phyloP scores from a whole-genome alignment of 768 basidiomycete genomes.

The Leucocoprinus sp. region DNA sequence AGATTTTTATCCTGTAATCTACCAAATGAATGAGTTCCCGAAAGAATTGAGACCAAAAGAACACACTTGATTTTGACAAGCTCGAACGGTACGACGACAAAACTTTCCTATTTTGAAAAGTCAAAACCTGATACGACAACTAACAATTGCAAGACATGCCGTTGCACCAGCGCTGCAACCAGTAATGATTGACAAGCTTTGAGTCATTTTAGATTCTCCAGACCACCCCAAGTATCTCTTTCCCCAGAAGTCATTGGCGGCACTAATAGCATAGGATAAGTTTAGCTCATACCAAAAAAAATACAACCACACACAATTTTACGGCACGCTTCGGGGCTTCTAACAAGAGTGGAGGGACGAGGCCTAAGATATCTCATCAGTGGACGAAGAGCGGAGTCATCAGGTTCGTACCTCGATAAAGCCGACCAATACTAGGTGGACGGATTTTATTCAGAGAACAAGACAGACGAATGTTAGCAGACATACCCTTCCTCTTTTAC shows the following conservation, averaged over 20 bases:
- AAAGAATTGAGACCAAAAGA: neutral
- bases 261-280: slow-evolving; percentile 21
- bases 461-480: slow-evolving; percentile 7
- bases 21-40: neutral
- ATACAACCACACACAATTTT: slow-evolving; percentile 60
- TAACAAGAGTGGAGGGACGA: slow-evolving; percentile 90
- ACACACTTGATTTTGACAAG: slow-evolving; percentile 79
- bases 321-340: slow-evolving; percentile 98
- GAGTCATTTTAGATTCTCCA: slow-evolving; percentile 82
- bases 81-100: slow-evolving; percentile 96
- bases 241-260: slow-evolving; percentile 95
- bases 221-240: slow-evolving; percentile 55
- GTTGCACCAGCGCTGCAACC: slow-evolving; percentile 94
- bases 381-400: slow-evolving; percentile 3
- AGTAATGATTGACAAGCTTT: slow-evolving; percentile 78
- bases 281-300: neutral
- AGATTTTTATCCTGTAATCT: slow-evolving; percentile 81
- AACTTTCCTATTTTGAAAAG: slow-evolving; percentile 52
- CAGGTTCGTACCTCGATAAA: slow-evolving; percentile 71
- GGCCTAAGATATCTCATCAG: slow-evolving; percentile 37
- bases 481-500: slow-evolving; percentile 85
- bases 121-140: neutral
- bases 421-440: slow-evolving; percentile 51
- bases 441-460: neutral
- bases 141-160: slow-evolving; percentile 20